Conservation (phyloP, 2,329 filamentous ascomycete species). For the Colletotrichum sp. region DNA sequence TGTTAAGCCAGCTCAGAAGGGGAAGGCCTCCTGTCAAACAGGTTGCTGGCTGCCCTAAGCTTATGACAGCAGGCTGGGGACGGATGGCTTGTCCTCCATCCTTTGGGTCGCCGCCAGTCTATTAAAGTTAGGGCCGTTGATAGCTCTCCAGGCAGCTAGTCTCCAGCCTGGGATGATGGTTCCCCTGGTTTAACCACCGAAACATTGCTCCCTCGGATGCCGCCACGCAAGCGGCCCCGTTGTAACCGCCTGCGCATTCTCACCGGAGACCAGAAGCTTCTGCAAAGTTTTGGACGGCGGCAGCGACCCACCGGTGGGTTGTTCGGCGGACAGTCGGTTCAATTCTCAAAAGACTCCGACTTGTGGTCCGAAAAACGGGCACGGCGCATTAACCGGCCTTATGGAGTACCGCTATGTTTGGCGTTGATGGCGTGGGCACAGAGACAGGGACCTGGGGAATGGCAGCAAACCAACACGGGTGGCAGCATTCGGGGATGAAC, state of each 20-base stretch:
- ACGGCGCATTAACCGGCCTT: conserved; percentile 1
- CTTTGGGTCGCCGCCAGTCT: no score
- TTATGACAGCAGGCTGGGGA: no score
- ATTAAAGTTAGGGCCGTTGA: not conserved
- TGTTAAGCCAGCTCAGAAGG: no score
- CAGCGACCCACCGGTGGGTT: not conserved
- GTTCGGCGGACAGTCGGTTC: conserved; percentile 14
- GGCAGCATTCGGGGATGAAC: not conserved
- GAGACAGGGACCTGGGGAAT: not conserved
- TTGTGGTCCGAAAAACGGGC: conserved; percentile 14
- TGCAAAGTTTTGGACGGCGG: not conserved
- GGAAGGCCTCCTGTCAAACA: no score
- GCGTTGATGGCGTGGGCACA: not conserved
- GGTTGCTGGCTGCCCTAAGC: no score
- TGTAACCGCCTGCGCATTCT: not conserved
- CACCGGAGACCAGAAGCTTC: not conserved
- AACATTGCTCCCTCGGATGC: not conserved
- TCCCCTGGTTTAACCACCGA: no score
- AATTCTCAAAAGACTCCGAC: conserved; percentile 12
- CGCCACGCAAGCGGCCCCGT: not conserved
- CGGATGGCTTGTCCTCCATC: no score
- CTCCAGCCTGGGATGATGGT: not conserved
- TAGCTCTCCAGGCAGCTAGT: not conserved
- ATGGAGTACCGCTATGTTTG: not conserved
- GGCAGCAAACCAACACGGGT: not conserved